Evolutionary conservation across 1,284 basidiomycete species (phyloP).

Genomic region (Boletus semigastroideus): DNA sequence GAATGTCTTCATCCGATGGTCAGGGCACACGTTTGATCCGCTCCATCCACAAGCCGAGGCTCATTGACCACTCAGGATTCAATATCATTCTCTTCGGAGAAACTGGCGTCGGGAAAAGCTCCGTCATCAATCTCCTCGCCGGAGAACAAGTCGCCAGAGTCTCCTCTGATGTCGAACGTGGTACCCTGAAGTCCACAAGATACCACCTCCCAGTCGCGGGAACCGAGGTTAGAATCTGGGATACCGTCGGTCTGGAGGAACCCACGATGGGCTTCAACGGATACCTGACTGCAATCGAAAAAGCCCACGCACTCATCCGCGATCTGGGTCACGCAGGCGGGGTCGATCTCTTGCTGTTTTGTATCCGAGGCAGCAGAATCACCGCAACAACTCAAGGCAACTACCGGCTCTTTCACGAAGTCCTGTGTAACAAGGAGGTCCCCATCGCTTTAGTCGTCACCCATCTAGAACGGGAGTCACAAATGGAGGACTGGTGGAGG

Average conservation of each 20-base stretch:
- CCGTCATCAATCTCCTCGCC: slow-evolving; percentile 34
- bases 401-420: slow-evolving; percentile 37
- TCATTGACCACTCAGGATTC: slow-evolving; percentile 2
- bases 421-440: slow-evolving; percentile 36
- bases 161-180: slow-evolving; percentile 26
- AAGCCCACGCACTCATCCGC: slow-evolving; percentile 35
- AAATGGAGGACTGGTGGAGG: slow-evolving; percentile 42
- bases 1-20: slow-evolving; percentile 25
- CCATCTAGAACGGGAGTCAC: slow-evolving; percentile 36
- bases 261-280: slow-evolving; percentile 30
- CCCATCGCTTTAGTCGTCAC: slow-evolving; percentile 41
- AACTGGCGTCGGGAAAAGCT: slow-evolving; percentile 34
- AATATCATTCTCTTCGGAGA: slow-evolving; percentile 34
- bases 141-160: slow-evolving; percentile 24
- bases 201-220: slow-evolving; percentile 16
- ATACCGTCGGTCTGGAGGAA: slow-evolving; percentile 44
- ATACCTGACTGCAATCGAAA: slow-evolving; percentile 33
- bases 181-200: slow-evolving; percentile 28
- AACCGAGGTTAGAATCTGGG: slow-evolving; percentile 30
- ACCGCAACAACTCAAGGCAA: slow-evolving; percentile 35
- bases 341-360: slow-evolving; percentile 39
- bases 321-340: slow-evolving; percentile 31
- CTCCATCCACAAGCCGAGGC: neutral
- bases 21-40: slow-evolving; percentile 1
- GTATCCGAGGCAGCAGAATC: slow-evolving; percentile 39